These are phyloP conservation scores for Metschnikowia sp. DNA, from an alignment of 805 yeast genomes.

Conservation along the genomic window DNA sequence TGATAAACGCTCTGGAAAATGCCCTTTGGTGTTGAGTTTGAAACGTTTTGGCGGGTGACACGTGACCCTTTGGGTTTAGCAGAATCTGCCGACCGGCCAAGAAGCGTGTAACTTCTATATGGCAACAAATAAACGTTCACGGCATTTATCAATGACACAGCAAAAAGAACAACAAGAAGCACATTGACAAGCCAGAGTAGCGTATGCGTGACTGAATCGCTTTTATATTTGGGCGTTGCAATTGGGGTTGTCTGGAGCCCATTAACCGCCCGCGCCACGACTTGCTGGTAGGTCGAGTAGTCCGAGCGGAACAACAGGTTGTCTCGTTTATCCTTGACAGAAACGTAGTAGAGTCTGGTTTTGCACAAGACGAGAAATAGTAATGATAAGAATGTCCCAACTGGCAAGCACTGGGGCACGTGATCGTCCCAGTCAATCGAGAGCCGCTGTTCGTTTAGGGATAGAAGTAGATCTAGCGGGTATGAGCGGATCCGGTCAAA, in stretches of 20 bases:
- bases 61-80: slow-evolving; percentile 26
- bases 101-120: slow-evolving; percentile 29
- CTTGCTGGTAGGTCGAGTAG: slow-evolving; percentile 31
- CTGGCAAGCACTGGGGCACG: slow-evolving; percentile 28
- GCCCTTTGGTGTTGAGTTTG: slow-evolving; percentile 11
- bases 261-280: slow-evolving; percentile 19
- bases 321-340: slow-evolving; percentile 25
- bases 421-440: slow-evolving; percentile 44
- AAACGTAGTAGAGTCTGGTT: slow-evolving; percentile 24
- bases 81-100: slow-evolving; percentile 22
- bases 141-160: slow-evolving; percentile 17
- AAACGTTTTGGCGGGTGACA: slow-evolving; percentile 18
- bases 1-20: slow-evolving; percentile 10
- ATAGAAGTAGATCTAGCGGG: slow-evolving; percentile 38
- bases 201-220: slow-evolving; percentile 10
- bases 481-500: slow-evolving; percentile 27
- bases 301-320: slow-evolving; percentile 35
- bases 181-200: slow-evolving; percentile 19
- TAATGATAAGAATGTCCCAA: slow-evolving; percentile 24
- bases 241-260: slow-evolving; percentile 6
- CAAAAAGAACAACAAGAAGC: slow-evolving; percentile 12
- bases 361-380: slow-evolving; percentile 21
- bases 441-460: slow-evolving; percentile 32
- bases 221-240: not conserved
- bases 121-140: slow-evolving; percentile 17